Base-by-base conservation (phyloP, 495 filamentous ascomycete genomes). In the Aspergillus bridgeri region DNA sequence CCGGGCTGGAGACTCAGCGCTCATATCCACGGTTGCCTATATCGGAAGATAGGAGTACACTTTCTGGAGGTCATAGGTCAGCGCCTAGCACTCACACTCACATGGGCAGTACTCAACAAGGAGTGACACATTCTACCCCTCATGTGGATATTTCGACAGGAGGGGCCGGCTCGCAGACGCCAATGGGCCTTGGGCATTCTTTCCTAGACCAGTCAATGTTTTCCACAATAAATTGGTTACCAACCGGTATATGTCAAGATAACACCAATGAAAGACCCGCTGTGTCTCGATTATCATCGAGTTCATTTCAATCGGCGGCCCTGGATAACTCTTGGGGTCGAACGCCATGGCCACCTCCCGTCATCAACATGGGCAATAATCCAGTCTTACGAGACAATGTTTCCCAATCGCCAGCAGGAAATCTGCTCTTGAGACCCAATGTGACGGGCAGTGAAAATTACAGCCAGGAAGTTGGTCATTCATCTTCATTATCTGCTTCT, bases 171-270 rank as follows among this genome's bases (percentile, higher is more conserved):
- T 61, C 65, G 38, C 69, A 70, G 21, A 54, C 54, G 20, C 58
- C 62, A n/a, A 50, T 68, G 15, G 64, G 52, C 1, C 69, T 70
- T 50, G 64, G 61, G 9, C 61, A 61, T 19, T 56, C 66, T 1
- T 56, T 68, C 8, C 59, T 71, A 21, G 68, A 67, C 29, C 66
- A 63, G 15, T 67, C 66, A 6, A 61, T 63, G 45, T 29, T 63
- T 46, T 67, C 70, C 20, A 67, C 69, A 1, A 65, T 76, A 20
- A 76, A 78, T 48, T 78, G 75, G 75, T 60, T 75, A 9, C 65
- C 73, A 17, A 63, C 64, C 17, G 69, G 69, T 43, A 47, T 70
- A 21, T 59, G 68, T 17, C 24, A 60, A 6, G 56, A 57, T 21
- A 33, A 62, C 33, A 6, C 61, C 9, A 50, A 48, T 42, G 58